Evolutionary conservation across 2,329 filamentous ascomycete genomes (phyloP).

Genomic region (Hypoxylon sp.): DNA sequence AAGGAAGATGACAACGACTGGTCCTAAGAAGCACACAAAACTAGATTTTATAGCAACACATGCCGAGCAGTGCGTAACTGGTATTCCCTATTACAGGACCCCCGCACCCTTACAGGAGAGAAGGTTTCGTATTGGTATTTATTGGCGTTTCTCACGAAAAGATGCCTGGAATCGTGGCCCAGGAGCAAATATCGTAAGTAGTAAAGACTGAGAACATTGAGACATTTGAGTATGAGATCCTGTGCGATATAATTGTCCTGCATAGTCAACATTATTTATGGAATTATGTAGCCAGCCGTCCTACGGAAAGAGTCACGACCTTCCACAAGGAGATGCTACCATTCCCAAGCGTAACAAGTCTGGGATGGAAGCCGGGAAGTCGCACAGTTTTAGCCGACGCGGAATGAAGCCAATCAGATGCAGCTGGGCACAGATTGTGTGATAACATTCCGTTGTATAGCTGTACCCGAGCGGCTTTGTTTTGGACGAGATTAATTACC

Average conservation of each 20-base stretch:
- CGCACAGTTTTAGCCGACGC: conserved; percentile 25
- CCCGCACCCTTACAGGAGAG: background rate
- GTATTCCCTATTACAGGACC: conserved; percentile 1
- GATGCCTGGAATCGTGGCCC: background rate
- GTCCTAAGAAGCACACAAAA: background rate
- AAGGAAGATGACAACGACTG: background rate
- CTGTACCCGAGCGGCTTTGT: background rate
- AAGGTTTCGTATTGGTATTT: background rate
- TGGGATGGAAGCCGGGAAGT: background rate
- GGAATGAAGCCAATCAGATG: conserved; percentile 10
- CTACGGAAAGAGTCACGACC: conserved; percentile 16
- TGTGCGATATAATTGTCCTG: background rate
- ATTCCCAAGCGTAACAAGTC: background rate
- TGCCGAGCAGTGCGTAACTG: background rate
- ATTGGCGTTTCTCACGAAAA: background rate
- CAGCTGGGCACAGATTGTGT: background rate
- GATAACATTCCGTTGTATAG: conserved; percentile 4
- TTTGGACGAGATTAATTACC: conserved; percentile 6
- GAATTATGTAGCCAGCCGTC: background rate
- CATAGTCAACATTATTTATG: conserved; percentile 5
- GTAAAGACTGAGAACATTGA: background rate
- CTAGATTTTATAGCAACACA: conserved; percentile 10
- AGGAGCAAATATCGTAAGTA: background rate
- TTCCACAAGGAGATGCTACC: conserved; percentile 27
- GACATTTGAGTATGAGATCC: background rate